phyloP scores from a whole-genome alignment of 345 rosid genomes.

The Heritiera littoralis region DNA sequence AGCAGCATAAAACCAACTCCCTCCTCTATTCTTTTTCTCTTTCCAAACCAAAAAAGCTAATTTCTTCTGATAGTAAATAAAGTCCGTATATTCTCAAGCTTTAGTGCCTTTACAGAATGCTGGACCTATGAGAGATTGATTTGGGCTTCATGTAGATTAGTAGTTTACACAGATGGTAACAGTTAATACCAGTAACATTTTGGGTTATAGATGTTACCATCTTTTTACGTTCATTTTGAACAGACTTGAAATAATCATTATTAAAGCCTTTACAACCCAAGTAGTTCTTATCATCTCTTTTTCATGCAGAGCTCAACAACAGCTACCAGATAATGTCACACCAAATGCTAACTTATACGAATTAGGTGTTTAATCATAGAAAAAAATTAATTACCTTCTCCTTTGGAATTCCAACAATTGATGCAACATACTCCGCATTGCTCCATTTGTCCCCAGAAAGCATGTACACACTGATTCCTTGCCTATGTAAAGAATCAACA shows the following conservation, averaged over 20 bases:
- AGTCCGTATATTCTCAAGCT: neutral
- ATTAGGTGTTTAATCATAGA: neutral
- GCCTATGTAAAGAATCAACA: conserved; percentile 60
- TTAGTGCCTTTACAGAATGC: neutral
- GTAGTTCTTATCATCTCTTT: neutral
- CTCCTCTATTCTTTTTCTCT: neutral
- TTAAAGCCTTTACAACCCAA: neutral
- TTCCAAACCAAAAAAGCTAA: neutral
- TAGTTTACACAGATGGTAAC: too few relatives aligned
- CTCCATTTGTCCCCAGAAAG: conserved; percentile 88
- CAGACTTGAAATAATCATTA: neutral
- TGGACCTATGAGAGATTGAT: neutral
- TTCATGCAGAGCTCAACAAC: neutral
- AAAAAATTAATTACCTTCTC: conserved; percentile 53
- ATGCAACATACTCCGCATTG: conserved; percentile 86
- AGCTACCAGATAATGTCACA: neutral
- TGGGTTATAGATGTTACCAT: too few relatives aligned
- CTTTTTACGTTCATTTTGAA: too few relatives aligned
- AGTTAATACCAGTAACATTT: too few relatives aligned
- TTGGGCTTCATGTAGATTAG: neutral
- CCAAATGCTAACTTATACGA: conserved; percentile 2
- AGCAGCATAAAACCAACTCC: neutral
- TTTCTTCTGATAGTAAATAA: neutral
- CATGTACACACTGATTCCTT: conserved; percentile 83
- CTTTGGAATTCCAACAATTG: conserved; percentile 81